Conservation (phyloP, 2,329 filamentous ascomycete species). For the Zymoseptoria pseudotritici region DNA sequence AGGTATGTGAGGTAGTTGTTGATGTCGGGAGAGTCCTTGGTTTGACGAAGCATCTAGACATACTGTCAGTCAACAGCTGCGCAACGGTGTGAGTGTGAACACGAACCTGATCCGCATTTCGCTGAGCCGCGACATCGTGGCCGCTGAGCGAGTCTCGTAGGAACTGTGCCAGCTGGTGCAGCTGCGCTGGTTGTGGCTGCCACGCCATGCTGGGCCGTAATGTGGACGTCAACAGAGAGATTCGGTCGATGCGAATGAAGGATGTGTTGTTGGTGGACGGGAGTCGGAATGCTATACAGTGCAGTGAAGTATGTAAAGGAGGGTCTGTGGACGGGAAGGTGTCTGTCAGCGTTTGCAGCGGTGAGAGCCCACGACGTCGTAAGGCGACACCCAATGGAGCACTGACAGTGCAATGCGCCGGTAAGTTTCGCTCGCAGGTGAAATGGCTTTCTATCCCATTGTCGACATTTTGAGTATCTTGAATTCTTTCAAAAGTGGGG, state of each 20-base stretch:
- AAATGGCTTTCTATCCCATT: not conserved
- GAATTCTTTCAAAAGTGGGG: not conserved
- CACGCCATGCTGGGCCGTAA: conserved; percentile 62
- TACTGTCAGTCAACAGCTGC: not conserved
- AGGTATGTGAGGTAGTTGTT: conserved; percentile 96
- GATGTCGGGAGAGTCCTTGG: conserved; percentile 81
- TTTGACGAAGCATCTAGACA: conserved; percentile 86
- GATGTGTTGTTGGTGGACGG: not conserved
- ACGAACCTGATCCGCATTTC: conserved; percentile 80
- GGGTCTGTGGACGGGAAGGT: not conserved
- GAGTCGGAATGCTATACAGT: not conserved
- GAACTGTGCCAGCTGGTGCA: conserved; percentile 81
- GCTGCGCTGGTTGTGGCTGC: conserved; percentile 80
- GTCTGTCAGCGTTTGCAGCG: not conserved
- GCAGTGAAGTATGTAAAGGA: conserved; percentile 1
- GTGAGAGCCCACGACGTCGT: not conserved
- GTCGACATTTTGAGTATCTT: not conserved
- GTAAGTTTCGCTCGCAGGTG: not conserved
- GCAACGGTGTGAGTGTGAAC: conserved; percentile 14
- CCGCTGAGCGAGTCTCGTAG: conserved; percentile 88
- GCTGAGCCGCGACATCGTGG: conserved; percentile 70
- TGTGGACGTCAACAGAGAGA: not conserved
- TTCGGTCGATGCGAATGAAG: not conserved
- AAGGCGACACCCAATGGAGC: not conserved
- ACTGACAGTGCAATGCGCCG: not conserved